A percentile compares a stretch with the other conserved stretches of the same genome.
Evolutionary conservation across 192 early-diverging fungal genomes (phyloP).

Genomic region (Backusella morwellensis): DNA sequence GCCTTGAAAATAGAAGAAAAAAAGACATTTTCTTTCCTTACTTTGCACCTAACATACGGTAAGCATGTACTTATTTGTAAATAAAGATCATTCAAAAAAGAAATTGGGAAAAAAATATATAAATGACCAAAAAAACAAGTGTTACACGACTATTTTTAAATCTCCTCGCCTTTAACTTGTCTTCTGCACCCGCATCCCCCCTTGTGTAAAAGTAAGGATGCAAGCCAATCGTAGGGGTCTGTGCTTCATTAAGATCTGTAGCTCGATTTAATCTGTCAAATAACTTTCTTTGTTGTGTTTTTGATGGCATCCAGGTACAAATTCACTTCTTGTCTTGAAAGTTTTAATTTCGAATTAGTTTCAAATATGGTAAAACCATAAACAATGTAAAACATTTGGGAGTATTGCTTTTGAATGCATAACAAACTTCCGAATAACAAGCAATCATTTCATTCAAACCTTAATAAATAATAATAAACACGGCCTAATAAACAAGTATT

Average conservation of each 20-base stretch:
- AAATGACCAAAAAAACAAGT: not conserved
- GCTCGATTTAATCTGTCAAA: not conserved
- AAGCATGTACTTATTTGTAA: not conserved
- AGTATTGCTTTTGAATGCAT: not conserved
- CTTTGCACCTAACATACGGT: not conserved
- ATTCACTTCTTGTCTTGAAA: not conserved
- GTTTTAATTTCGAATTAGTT: not conserved
- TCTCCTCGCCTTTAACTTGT: not conserved
- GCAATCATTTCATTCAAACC: not conserved
- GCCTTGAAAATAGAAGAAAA: not conserved
- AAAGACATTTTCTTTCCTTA: not conserved
- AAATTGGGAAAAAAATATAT: not conserved
- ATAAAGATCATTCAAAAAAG: not conserved
- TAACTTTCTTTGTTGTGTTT: not conserved
- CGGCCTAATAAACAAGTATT: not conserved
- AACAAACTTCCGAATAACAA: not conserved
- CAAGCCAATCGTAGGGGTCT: not conserved
- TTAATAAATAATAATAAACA: not conserved
- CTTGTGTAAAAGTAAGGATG: slow-evolving; percentile 1
- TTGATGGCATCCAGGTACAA: not conserved
- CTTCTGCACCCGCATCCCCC: not conserved
- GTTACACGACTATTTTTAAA: not conserved
- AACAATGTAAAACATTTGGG: not conserved
- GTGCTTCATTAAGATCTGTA: not conserved
- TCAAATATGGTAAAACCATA: not conserved